phyloP scores from a whole-genome alignment of 352 stramenopile species.

The Phytopythium helicoides region DNA sequence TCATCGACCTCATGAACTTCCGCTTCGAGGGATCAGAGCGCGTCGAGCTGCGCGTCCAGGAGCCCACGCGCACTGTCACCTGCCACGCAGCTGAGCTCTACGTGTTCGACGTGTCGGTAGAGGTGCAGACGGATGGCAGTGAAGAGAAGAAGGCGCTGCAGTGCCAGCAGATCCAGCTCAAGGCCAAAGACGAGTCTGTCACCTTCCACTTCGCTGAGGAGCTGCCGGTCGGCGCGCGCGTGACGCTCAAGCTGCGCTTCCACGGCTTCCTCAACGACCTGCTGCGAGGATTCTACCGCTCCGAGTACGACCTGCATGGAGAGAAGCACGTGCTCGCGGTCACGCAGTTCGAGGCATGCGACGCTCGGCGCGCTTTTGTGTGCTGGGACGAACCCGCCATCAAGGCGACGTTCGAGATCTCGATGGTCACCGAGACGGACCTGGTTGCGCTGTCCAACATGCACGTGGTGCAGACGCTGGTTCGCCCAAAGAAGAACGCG shows the following conservation, averaged over 20 bases:
- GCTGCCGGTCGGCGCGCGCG: conserved; percentile 23
- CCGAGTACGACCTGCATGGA: conserved; percentile 90
- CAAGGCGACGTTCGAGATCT: conserved; percentile 95
- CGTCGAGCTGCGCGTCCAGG: conserved; percentile 47
- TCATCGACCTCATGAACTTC: conserved; percentile 75
- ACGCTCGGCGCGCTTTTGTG: conserved; percentile 93
- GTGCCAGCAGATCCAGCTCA: conserved; percentile 48
- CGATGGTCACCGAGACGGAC: conserved; percentile 89
- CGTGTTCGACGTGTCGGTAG: conserved; percentile 67
- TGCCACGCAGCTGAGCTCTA: conserved; percentile 95
- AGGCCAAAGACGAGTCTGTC: conserved; percentile 51
- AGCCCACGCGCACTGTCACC: conserved; percentile 75
- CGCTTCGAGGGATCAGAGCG: conserved; percentile 72
- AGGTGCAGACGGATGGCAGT: conserved; percentile 22
- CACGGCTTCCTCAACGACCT: conserved; percentile 88
- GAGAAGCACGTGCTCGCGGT: conserved; percentile 93
- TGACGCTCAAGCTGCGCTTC: conserved; percentile 51
- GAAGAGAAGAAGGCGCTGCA: conserved; percentile 26
- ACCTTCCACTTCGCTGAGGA: conserved; percentile 53
- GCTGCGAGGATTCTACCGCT: conserved; percentile 96
- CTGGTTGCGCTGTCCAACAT: conserved; percentile 96
- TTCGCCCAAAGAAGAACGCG: conserved; percentile 58
- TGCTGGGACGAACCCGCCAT: conserved; percentile 97
- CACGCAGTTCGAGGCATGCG: conserved; percentile 80
- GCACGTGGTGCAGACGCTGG: conserved; percentile 86